A percentile compares a stretch with the other conserved stretches of the same genome.
Evolutionary conservation across 192 early-diverging fungal species (phyloP).

Genomic region (Umbelopsis vinacea): DNA sequence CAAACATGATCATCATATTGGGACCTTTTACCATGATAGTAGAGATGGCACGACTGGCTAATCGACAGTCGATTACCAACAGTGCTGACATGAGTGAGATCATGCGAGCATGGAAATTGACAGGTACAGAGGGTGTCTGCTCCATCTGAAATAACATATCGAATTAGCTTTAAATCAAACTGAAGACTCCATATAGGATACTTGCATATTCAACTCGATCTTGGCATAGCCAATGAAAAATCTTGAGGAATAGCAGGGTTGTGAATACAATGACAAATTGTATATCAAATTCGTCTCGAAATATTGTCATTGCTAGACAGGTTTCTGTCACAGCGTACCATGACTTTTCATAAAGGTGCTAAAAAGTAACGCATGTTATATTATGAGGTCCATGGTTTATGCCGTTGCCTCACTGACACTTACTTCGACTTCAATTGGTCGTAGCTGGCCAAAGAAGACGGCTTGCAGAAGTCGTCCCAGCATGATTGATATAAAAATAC

Average conservation of each 20-base stretch:
- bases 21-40: conserved; percentile 69
- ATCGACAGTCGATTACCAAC: conserved; percentile 69
- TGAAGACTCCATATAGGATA: not conserved
- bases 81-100: conserved; percentile 68
- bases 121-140: conserved; percentile 67
- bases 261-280: conserved; percentile 85
- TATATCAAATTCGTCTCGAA: conserved; percentile 93
- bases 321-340: conserved; percentile 99
- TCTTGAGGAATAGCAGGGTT: conserved; percentile 88
- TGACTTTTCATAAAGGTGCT: conserved; percentile 96
- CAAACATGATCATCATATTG: conserved; percentile 98
- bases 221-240: conserved; percentile 95
- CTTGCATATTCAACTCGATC: conserved; percentile 88
- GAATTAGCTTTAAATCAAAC: not conserved
- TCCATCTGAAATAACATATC: conserved; percentile 71
- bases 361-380: not conserved
- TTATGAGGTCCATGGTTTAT: not conserved
- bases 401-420: not conserved
- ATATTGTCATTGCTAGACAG: conserved; percentile 93
- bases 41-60: conserved; percentile 73
- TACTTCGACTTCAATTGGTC: conserved; percentile 93
- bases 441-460: conserved; percentile 89
- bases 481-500: conserved; percentile 77
- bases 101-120: conserved; percentile 76
- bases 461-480: conserved; percentile 77